Base-by-base conservation (phyloP, 805 yeast species). In the Spathaspora passalidarum region DNA sequence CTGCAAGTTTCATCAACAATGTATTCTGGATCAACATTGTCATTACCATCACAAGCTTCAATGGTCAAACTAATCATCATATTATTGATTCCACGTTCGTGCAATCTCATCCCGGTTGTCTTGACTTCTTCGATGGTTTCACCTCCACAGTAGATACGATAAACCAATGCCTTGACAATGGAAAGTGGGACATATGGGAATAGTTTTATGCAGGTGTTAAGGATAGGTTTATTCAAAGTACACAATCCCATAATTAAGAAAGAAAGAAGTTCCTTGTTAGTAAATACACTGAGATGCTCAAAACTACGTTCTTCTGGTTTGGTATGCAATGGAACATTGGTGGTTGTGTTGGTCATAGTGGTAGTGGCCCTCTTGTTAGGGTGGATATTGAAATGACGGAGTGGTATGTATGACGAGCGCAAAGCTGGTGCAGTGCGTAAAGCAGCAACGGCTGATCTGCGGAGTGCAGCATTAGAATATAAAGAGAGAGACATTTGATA, bases 21-120 rank as follows among this genome's bases (percentile, higher is more conserved):
- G 51, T 71, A 72, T 35, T 75, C 59, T 32, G 84, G 81, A 63
- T 80, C 82, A 36, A 80, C 71, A 63, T 79, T 72, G 59, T 79
- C 76, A 47, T 78, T 78, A 32, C 96, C 96, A 52, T 88, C 88
- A 44, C 97, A 84, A 46, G 94, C 96, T 67, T 91, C 98, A 43
- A 91, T 90, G 13, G 97, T 88, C 62, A 89, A 80, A 1, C 95
- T 85, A n/a, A 91, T 72, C 96, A 91, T 89, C 96, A 91, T 88
- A 72, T 91, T 92, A 54, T 87, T 81, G 59, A 90, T 86, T 8
- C 96, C 96, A 49, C 96, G 76, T 43, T 76, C 63, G 45, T 80
- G 73, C 53, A 91, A 74, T 48, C 80, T 72, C 45, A 73, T 68
- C 44, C 96, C 96, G 3, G 96, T 86, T 45, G 72, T 62, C 44